Base-by-base conservation (phyloP, 2,329 filamentous ascomycete species). In the Celoporthe dispersa region DNA sequence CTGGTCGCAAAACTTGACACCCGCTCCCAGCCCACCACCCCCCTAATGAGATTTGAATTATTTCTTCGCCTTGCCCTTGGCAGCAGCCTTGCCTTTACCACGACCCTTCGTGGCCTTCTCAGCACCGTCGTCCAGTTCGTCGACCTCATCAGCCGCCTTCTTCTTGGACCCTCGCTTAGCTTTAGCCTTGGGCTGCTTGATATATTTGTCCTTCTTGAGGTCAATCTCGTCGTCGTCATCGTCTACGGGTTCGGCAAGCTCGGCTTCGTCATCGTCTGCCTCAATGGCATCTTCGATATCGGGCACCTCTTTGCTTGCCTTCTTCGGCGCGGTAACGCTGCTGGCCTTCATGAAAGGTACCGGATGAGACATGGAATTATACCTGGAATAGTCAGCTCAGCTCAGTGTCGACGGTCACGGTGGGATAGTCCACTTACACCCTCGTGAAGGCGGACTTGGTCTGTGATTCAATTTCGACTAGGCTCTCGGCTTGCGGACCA, bases 241-340 rank as follows among this genome's bases (percentile, higher is more conserved):
- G 57, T 89, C 88, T 1, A 82, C 87, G 3, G 83, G 79, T 48
- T 88, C 86, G 1, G 88, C 81, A 37, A 84, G 82, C 44, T 90
- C 90, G n/a, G 86, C 90, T 28, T 90, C 92, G 61, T 96, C 94
- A 66, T 97, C 95, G 6, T 94, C 94, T 75, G 97, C 95, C 64
- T 98, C 94, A 67, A 99, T 91, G 1, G 94, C 96, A 81, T 99
- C 96, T 81, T 99, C 96, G 41, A 99, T 86, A 81, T 99, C 96
- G 0, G 96, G 97, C 72, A 91, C 92, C 63, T 95, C 94, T 80
- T 89, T 90, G 35, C 88, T 83, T 55, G 85, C 83, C 76, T 90
- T 91, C 83, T 93, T 94, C 5, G 93, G 90, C 3, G 89, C 92
- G 12, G 89, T 80, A 22, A 96, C 87, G 73, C 87, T 93, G 75